Evolutionary conservation across 179 eudicot species (phyloP), one percentile per base, ranked within the genome.

Genomic region (Spinacia oleracea): DNA sequence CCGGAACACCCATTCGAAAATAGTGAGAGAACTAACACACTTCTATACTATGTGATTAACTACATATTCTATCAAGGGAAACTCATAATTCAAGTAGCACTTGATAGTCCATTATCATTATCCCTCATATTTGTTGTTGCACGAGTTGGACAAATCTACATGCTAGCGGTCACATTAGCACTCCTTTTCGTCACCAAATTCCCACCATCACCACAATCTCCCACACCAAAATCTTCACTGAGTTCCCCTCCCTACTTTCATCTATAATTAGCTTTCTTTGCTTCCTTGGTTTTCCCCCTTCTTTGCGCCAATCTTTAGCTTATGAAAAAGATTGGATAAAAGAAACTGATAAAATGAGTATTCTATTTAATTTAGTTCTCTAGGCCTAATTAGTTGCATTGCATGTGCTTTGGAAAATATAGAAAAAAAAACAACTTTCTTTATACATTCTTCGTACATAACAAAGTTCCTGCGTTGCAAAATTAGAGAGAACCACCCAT

Each of bases 381-480:
- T 25, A 59, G 63, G 74, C 82, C 15, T 83, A 68, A 89, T 86
- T n/a, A n/a, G n/a, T 45, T 84, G 87, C 86, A 77, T 80, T 89
- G 89, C 96, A 91, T 91, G 93, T 93, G 96, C 89, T 80, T 80
- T 76, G 87, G n/a, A n/a, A n/a, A n/a, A n/a, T n/a, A n/a, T n/a
- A n/a, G 89, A 84, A 89, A 85, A 83, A 76, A 45, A 80, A 78
- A 70, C 76, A 64, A 9, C 78, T 75, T 77, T 77, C 82, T 84
- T 71, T 73, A 29, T 78, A 76, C 62, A 74, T n/a, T n/a, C n/a
- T n/a, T n/a, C 67, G 67, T 23, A 31, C 21, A 72, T 2, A n/a
- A n/a, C n/a, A n/a, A n/a, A n/a, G n/a, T n/a, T n/a, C n/a, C n/a
- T n/a, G n/a, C n/a, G n/a, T 46, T 46, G 35, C 74, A 82, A 23